phyloP scores from a whole-genome alignment of 2,329 filamentous ascomycete species.

The Colletotrichum sidae region DNA sequence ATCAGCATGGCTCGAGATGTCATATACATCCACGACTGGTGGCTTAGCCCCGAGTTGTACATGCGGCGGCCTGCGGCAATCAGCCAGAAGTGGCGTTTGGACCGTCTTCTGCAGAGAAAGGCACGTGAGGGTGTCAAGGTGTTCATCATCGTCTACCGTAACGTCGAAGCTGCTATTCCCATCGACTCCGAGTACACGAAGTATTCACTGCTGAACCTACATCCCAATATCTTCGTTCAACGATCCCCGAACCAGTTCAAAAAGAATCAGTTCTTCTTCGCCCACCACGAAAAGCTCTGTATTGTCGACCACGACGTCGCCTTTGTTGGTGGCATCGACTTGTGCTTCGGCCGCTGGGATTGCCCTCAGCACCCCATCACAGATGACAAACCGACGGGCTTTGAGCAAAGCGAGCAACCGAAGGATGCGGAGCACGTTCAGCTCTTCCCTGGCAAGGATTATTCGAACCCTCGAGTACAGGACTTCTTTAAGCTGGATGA shows the following conservation, averaged over 20 bases:
- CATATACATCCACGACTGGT: conserved; percentile 99
- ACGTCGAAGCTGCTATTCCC: conserved; percentile 95
- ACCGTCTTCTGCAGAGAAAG: conserved; percentile 92
- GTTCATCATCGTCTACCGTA: conserved; percentile 97
- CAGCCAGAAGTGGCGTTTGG: conserved; percentile 97
- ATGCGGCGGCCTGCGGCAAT: conserved; percentile 93
- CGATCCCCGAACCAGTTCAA: conserved; percentile 97
- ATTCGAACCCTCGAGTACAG: conserved; percentile 94
- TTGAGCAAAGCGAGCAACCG: conserved; percentile 81
- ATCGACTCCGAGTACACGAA: conserved; percentile 99
- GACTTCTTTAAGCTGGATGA: conserved; percentile 95
- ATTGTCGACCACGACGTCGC: conserved; percentile 96
- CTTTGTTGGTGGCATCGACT: conserved; percentile 93
- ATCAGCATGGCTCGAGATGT: conserved; percentile 98
- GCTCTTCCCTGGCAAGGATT: conserved; percentile 97
- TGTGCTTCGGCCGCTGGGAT: conserved; percentile 98
- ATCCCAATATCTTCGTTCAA: conserved; percentile 96
- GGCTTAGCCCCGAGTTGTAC: conserved; percentile 96
- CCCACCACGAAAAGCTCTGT: conserved; percentile 98
- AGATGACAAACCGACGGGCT: conserved; percentile 95
- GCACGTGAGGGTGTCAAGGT: conserved; percentile 96
- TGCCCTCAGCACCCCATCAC: conserved; percentile 91
- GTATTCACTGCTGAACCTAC: conserved; percentile 92
- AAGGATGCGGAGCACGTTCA: conserved; percentile 96
- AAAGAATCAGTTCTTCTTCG: conserved; percentile 99